Conservation (phyloP, 345 rosid species). For the Dipteronia dyeriana region DNA sequence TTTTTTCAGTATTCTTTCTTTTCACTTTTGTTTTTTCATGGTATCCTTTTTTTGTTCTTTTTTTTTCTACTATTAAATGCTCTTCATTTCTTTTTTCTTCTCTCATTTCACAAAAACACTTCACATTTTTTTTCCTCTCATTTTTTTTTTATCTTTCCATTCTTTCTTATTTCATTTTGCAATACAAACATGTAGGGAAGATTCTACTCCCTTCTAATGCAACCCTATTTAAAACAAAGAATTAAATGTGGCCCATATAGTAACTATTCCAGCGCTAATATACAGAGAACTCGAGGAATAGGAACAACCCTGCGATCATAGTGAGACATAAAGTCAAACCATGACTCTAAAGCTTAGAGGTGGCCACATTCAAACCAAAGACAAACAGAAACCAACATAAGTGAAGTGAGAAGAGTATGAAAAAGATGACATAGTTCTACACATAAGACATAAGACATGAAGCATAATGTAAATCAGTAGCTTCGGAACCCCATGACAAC, state of each 20-base stretch:
- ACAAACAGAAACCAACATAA: slow-evolving; percentile 14
- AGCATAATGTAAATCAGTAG: background rate
- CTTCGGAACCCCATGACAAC: background rate
- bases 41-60: slow-evolving; percentile 13
- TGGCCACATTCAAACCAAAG: slow-evolving; percentile 37
- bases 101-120: slow-evolving; percentile 14
- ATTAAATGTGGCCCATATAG: slow-evolving; percentile 33
- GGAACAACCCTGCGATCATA: slow-evolving; percentile 79
- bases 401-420: background rate
- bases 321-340: slow-evolving; percentile 63
- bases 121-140: slow-evolving; percentile 9
- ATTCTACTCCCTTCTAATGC: slow-evolving; percentile 28
- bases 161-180: slow-evolving; percentile 15
- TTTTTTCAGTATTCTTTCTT: slow-evolving; percentile 3
- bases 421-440: background rate
- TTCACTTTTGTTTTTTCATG: slow-evolving; percentile 11
- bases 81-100: slow-evolving; percentile 18
- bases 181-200: slow-evolving; percentile 12
- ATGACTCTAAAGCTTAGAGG: slow-evolving; percentile 36
- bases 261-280: slow-evolving; percentile 49
- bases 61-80: slow-evolving; percentile 16
- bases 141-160: background rate
- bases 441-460: background rate
- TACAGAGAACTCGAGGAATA: slow-evolving; percentile 57
- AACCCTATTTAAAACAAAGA: slow-evolving; percentile 37